A percentile compares a stretch with the other conserved stretches of the same genome.
phyloP scores from a whole-genome alignment of 176 grass and related monocot species.

The Areca catechu region DNA sequence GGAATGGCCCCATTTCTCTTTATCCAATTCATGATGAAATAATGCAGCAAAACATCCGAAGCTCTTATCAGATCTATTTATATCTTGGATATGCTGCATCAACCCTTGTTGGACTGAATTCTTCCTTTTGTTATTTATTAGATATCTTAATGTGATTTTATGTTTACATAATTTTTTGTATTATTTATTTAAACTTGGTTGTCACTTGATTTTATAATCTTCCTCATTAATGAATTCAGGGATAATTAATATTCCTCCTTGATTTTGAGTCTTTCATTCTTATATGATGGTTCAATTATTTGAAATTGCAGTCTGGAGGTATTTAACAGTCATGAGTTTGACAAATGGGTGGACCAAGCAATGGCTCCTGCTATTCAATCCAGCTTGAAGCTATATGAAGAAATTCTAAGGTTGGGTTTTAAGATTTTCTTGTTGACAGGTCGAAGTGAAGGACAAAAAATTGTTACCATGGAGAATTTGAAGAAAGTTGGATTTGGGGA shows the following conservation, averaged over 20 bases:
- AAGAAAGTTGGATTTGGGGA: constrained; percentile 45
- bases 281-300: neutral
- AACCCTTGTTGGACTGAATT: too few species aligned
- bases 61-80: too few species aligned
- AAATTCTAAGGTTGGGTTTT: constrained; percentile 46
- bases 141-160: too few species aligned
- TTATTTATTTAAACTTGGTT: too few species aligned
- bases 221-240: too few species aligned
- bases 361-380: constrained; percentile 56
- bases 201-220: too few species aligned
- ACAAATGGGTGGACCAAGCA: constrained; percentile 62
- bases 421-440: constrained; percentile 68
- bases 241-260: neutral
- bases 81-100: too few species aligned
- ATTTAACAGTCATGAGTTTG: constrained; percentile 47
- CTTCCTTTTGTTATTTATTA: too few species aligned
- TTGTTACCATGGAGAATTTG: constrained; percentile 48
- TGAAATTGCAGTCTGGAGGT: constrained; percentile 27
- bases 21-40: too few species aligned
- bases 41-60: too few species aligned
- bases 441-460: constrained; percentile 38
- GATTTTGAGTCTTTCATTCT: neutral
- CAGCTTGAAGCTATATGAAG: constrained; percentile 52
- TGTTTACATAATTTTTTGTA: too few species aligned
- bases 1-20: too few species aligned